A percentile compares a stretch with the other conserved stretches of the same genome.
These are phyloP conservation scores for Phytophthora pinifolia DNA, from an alignment of 352 stramenopile genomes.

Conservation along the genomic window DNA sequence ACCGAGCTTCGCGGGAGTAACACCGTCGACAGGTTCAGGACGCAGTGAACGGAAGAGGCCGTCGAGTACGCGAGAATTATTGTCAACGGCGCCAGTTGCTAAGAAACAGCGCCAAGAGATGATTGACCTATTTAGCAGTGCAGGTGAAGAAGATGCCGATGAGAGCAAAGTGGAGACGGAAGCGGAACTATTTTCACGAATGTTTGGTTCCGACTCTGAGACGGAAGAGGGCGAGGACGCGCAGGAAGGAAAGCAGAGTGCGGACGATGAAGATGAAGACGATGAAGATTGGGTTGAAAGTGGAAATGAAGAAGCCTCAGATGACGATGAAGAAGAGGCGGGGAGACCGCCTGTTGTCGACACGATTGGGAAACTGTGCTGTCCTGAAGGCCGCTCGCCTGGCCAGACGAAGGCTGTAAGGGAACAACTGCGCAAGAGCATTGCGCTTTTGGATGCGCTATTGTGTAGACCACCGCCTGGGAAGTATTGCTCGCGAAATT, in stretches of 20 bases:
- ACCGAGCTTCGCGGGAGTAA: no score
- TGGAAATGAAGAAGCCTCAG: constrained; percentile 2
- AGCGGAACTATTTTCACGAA: neutral
- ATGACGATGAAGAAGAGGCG: neutral
- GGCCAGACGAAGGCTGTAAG: constrained; percentile 53
- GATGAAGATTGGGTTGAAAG: constrained; percentile 13
- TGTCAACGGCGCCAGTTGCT: neutral
- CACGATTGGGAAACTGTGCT: constrained; percentile 47
- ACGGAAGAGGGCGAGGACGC: constrained; percentile 18
- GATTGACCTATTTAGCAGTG: constrained; percentile 15
- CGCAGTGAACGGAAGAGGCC: no score
- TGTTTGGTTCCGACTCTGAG: constrained; percentile 7
- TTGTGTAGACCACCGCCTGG: constrained; percentile 44
- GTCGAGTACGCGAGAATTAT: no score
- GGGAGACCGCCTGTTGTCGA: constrained; percentile 17
- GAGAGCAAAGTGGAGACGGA: constrained; percentile 8
- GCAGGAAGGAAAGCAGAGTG: neutral
- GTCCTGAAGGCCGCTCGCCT: constrained; percentile 37
- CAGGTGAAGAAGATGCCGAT: constrained; percentile 11
- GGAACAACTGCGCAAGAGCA: constrained; percentile 42
- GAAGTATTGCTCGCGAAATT: constrained; percentile 39
- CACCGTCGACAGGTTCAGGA: no score
- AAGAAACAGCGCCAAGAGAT: constrained; percentile 5
- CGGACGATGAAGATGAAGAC: neutral
- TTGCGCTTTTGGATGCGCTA: constrained; percentile 53